These are phyloP conservation scores for Hysterangium stoloniferum DNA, from an alignment of 768 basidiomycete genomes.

Conservation along the genomic window DNA sequence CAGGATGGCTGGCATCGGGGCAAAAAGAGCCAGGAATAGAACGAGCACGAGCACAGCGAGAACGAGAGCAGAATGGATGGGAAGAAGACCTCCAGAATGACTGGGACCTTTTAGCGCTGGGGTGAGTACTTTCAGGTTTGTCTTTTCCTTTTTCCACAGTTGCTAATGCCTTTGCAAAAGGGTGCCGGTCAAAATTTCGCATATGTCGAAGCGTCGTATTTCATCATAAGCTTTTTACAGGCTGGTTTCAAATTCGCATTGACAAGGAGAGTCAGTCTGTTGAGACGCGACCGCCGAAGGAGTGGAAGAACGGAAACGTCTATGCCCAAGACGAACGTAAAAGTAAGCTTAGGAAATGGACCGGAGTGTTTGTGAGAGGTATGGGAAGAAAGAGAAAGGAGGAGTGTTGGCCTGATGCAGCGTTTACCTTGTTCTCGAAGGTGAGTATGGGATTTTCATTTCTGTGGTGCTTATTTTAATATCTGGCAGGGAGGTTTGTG, in stretches of 20 bases:
- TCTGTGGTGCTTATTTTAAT: slow-evolving; percentile 13
- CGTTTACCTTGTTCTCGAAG: slow-evolving; percentile 61
- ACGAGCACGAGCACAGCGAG: too few species aligned
- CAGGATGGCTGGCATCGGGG: slow-evolving; percentile 1
- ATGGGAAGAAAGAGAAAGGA: slow-evolving; percentile 39
- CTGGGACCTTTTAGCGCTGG: slow-evolving; percentile 71
- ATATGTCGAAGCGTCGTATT: slow-evolving; percentile 66
- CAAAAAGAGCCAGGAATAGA: slow-evolving; percentile 44
- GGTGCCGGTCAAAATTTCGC: slow-evolving; percentile 71
- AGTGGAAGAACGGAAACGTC: slow-evolving; percentile 39
- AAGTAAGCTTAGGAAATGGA: not conserved
- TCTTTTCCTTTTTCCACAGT: not conserved
- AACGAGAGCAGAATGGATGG: slow-evolving; percentile 34
- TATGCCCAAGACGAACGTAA: not conserved
- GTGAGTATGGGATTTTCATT: slow-evolving; percentile 22
- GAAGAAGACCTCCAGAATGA: slow-evolving; percentile 39
- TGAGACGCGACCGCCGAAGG: slow-evolving; percentile 51
- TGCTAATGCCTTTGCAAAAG: slow-evolving; percentile 29
- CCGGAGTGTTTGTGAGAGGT: not conserved
- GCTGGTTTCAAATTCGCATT: slow-evolving; percentile 52
- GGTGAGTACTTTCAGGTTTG: slow-evolving; percentile 23
- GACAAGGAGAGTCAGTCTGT: slow-evolving; percentile 53
- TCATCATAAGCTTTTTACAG: slow-evolving; percentile 61
- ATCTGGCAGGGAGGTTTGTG: not conserved
- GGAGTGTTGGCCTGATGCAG: slow-evolving; percentile 53